Evolutionary conservation across 805 yeast species (phyloP).

Genomic region (Kockiozyma suomiensis): DNA sequence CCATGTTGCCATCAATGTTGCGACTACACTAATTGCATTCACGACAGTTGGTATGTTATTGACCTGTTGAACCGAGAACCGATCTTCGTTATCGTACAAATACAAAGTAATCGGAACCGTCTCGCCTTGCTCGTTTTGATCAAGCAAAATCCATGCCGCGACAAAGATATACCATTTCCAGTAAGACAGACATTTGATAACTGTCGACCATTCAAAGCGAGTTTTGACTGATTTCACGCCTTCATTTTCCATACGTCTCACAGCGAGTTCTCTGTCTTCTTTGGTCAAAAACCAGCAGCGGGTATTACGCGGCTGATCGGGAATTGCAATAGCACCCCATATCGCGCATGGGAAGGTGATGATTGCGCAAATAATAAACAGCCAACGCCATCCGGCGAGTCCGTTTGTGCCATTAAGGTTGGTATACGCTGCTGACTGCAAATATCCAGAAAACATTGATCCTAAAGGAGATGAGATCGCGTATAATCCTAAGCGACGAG

Average conservation of each 20-base stretch:
- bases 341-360: constrained; percentile 47
- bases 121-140: constrained; percentile 27
- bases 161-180: constrained; percentile 44
- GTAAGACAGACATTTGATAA: constrained; percentile 37
- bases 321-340: constrained; percentile 49
- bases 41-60: constrained; percentile 50
- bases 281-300: constrained; percentile 42
- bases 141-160: constrained; percentile 44
- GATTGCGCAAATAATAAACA: constrained; percentile 64
- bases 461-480: constrained; percentile 48
- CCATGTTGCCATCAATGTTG: constrained; percentile 42
- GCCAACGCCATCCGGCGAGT: constrained; percentile 63
- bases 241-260: constrained; percentile 38
- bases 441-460: constrained; percentile 49
- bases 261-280: constrained; percentile 42
- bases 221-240: constrained; percentile 38
- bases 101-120: constrained; percentile 17
- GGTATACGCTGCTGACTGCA: constrained; percentile 49
- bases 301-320: constrained; percentile 54
- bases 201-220: constrained; percentile 30
- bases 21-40: constrained; percentile 48
- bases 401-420: constrained; percentile 49
- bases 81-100: constrained; percentile 12
- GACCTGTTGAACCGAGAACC: constrained; percentile 43
- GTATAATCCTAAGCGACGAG: constrained; percentile 48